A percentile compares a stretch with the other conserved stretches of the same genome.
Evolutionary conservation across 2,329 filamentous ascomycete species (phyloP).

Genomic region (Hypoxylon sp.): DNA sequence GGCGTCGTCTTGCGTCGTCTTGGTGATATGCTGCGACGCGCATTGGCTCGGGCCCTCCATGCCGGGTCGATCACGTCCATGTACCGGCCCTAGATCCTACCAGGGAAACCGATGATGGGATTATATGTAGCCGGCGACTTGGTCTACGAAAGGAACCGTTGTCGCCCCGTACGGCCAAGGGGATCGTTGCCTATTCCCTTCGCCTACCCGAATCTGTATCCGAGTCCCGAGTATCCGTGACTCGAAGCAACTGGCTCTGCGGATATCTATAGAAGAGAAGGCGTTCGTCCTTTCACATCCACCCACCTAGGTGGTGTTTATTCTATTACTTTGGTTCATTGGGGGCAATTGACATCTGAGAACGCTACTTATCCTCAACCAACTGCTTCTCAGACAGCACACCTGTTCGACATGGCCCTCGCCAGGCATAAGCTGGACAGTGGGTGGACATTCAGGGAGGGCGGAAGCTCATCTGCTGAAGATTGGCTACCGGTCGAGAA

Average conservation of each 20-base stretch:
- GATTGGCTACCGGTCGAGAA: constrained; percentile 47
- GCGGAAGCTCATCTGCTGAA: constrained; percentile 16
- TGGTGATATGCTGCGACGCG: background rate
- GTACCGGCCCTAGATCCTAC: background rate
- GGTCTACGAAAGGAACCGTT: background rate
- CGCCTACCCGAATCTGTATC: background rate
- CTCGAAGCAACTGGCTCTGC: background rate
- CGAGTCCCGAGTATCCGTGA: no score
- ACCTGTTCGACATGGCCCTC: constrained; percentile 28
- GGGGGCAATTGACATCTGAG: background rate
- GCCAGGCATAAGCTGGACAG: constrained; percentile 29
- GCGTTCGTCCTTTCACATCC: background rate
- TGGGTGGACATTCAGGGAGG: constrained; percentile 38
- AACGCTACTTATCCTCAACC: background rate
- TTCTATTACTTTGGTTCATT: background rate
- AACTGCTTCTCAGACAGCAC: background rate
- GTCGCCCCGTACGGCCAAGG: constrained; percentile 5
- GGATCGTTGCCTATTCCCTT: background rate
- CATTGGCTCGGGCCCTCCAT: background rate
- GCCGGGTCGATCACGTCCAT: background rate
- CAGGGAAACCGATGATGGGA: background rate
- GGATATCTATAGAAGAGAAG: background rate
- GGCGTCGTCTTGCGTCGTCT: background rate
- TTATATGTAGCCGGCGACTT: background rate
- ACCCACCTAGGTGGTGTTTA: background rate